Conservation (phyloP, 352 stramenopile genomes). For the Thraustochytrium sp. region DNA sequence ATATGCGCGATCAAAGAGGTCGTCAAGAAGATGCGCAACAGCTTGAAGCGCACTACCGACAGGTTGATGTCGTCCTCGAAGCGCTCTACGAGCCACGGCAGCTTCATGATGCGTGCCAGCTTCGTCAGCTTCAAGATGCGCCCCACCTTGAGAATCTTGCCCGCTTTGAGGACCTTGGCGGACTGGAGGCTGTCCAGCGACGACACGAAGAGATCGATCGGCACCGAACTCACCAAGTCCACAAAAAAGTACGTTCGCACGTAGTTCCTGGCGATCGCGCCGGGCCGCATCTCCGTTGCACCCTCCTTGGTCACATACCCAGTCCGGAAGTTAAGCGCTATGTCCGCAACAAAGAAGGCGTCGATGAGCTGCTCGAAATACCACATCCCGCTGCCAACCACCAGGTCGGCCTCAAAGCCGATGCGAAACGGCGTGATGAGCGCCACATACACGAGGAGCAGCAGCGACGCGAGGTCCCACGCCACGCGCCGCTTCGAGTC, state of each 20-base stretch:
- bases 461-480: constrained; percentile 10
- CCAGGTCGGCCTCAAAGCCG: neutral
- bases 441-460: constrained; percentile 19
- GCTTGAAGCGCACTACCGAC: constrained; percentile 5
- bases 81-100: neutral
- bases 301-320: neutral
- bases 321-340: constrained; percentile 34
- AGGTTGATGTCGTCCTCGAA: constrained; percentile 17
- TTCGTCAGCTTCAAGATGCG: constrained; percentile 35
- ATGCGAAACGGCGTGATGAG: constrained; percentile 38
- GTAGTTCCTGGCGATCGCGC: constrained; percentile 11
- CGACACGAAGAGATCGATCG: constrained; percentile 30
- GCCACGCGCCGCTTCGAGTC: neutral
- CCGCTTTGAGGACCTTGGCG: constrained; percentile 40
- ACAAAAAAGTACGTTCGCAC: constrained; percentile 26
- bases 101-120: constrained; percentile 24
- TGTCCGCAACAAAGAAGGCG: constrained; percentile 32
- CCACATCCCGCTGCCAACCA: neutral
- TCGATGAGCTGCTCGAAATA: constrained; percentile 4
- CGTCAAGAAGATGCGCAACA: constrained; percentile 61
- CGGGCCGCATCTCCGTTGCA: neutral
- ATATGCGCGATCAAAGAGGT: constrained; percentile 66
- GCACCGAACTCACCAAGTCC: constrained; percentile 27
- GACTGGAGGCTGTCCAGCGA: neutral
- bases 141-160: constrained; percentile 37